Percentiles rank a stretch among this genome's conserved stretches.
Evolutionary conservation across 169 alveolate species (phyloP).

Genomic region (Cardiosporidium cionae): DNA sequence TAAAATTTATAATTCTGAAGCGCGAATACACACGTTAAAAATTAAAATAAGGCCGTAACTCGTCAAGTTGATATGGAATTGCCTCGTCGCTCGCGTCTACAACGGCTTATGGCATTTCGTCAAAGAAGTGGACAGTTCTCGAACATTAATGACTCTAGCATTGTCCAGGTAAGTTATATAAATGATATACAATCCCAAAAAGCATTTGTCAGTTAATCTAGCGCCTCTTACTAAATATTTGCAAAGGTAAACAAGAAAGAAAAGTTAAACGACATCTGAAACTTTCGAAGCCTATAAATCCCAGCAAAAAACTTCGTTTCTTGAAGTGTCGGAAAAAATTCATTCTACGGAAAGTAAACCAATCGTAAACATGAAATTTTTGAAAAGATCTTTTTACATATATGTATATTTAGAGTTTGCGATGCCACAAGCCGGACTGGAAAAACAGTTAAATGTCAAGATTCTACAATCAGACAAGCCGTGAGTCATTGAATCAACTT

Average conservation of each 20-base stretch:
- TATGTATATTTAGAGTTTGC: neutral
- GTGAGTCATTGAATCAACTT: neutral
- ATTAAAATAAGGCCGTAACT: neutral
- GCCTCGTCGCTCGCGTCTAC: neutral
- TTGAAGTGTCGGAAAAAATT: neutral
- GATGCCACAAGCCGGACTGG: neutral
- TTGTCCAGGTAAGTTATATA: too few relatives aligned
- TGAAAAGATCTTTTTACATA: neutral
- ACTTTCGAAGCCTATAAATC: too few relatives aligned
- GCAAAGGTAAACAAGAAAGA: too few relatives aligned
- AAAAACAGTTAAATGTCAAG: conserved; percentile 28
- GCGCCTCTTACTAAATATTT: too few relatives aligned
- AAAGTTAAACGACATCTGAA: too few relatives aligned
- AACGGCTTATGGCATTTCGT: neutral
- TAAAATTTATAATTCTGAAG: too few relatives aligned
- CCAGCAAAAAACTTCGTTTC: neutral
- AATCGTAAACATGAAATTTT: neutral
- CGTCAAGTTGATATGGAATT: neutral
- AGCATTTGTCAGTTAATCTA: too few relatives aligned
- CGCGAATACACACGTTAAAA: neutral
- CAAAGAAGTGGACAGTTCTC: too few relatives aligned
- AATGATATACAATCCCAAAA: too few relatives aligned
- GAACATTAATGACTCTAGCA: too few relatives aligned
- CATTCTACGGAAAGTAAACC: neutral
- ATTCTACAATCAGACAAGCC: conserved; percentile 26